phyloP scores from a whole-genome alignment of 352 stramenopile genomes.

The Pythium coloratum region DNA sequence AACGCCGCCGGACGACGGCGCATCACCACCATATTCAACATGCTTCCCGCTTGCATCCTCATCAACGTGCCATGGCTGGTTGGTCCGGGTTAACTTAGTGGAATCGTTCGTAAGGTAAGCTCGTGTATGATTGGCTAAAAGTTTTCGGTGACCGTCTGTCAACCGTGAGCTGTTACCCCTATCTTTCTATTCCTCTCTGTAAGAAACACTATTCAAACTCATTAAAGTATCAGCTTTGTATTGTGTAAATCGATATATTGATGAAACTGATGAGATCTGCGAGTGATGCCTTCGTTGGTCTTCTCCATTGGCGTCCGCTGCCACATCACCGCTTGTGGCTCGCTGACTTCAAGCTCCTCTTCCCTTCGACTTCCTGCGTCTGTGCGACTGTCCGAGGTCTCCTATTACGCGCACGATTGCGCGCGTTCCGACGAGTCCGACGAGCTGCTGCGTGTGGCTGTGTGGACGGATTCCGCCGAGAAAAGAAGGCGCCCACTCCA shows the following conservation, averaged over 20 bases:
- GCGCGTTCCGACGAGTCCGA: background rate
- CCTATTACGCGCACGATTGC: constrained; percentile 20
- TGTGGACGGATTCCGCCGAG: constrained; percentile 5
- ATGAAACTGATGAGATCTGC: background rate
- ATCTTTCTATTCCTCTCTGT: too few relatives aligned
- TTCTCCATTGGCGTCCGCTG: background rate
- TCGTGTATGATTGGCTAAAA: background rate
- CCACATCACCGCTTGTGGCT: background rate
- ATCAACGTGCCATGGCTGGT: constrained; percentile 12
- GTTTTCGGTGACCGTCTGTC: background rate
- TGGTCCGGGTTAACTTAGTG: constrained; percentile 14
- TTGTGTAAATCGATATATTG: background rate
- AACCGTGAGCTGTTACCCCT: too few relatives aligned
- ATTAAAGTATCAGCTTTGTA: too few relatives aligned
- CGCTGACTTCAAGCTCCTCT: constrained; percentile 2
- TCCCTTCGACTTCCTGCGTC: background rate
- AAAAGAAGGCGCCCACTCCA: constrained; percentile 1
- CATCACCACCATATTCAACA: background rate
- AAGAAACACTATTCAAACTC: too few relatives aligned
- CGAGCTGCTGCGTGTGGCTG: background rate
- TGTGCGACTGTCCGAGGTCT: background rate
- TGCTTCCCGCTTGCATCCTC: background rate
- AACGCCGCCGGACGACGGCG: background rate
- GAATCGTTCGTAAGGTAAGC: background rate
- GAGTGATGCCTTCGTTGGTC: too few relatives aligned